Percentiles rank a stretch among this genome's conserved stretches.
Conservation (phyloP, 768 basidiomycete genomes). For the Coprinopsis strossmayeri region DNA sequence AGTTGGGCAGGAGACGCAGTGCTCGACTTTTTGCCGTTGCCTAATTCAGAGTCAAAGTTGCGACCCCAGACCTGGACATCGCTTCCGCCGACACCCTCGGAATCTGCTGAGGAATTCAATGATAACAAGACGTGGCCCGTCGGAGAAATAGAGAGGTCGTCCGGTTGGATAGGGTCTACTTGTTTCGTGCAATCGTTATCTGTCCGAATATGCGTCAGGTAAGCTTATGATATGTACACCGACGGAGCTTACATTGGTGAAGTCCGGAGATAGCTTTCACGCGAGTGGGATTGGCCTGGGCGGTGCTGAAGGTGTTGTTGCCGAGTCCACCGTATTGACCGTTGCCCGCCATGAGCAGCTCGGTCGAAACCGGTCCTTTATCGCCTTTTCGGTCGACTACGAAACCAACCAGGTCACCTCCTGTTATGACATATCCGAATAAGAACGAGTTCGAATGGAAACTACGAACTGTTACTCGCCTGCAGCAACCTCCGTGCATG, state of each 20-base stretch:
- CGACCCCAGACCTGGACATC: conserved; percentile 72
- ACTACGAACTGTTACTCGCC: conserved; percentile 32
- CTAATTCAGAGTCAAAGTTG: conserved; percentile 69
- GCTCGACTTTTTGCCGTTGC: conserved; percentile 64
- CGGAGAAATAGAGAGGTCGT: conserved; percentile 59
- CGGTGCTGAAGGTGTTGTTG: conserved; percentile 59
- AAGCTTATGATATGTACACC: neutral
- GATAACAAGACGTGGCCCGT: conserved; percentile 73
- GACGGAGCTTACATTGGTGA: conserved; percentile 65
- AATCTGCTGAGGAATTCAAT: conserved; percentile 51
- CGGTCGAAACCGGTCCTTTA: conserved; percentile 22
- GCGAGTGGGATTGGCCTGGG: conserved; percentile 62
- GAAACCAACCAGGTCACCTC: conserved; percentile 75
- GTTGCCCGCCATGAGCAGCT: conserved; percentile 72
- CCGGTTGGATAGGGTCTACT: conserved; percentile 60
- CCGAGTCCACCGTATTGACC: conserved; percentile 81
- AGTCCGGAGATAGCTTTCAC: conserved; percentile 80
- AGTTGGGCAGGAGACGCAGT: conserved; percentile 47
- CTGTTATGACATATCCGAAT: conserved; percentile 23
- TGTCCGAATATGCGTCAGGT: conserved; percentile 24
- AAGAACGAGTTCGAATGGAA: conserved; percentile 1
- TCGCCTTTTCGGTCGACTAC: conserved; percentile 47
- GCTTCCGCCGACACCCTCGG: conserved; percentile 47
- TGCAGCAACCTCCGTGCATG: conserved; percentile 60
- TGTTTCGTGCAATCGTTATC: conserved; percentile 57